Conservation (phyloP, 768 basidiomycete species). For the Panaeolus cyanescens region DNA sequence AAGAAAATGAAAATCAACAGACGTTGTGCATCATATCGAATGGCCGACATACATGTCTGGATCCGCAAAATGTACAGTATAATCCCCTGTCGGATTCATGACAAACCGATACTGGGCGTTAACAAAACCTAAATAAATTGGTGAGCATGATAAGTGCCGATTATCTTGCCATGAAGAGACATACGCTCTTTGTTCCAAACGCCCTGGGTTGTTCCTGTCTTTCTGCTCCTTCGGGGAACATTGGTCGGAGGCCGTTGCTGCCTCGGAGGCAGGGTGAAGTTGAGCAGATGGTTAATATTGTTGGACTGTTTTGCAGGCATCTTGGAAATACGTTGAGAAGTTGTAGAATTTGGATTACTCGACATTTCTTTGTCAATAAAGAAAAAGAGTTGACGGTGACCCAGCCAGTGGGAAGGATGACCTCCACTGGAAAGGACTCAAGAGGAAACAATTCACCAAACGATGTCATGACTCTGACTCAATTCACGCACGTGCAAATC, state of each 20-base stretch:
- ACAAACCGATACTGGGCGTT: constrained; percentile 97
- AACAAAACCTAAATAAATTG: constrained; percentile 67
- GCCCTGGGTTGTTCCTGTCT: constrained; percentile 58
- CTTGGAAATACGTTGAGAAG: constrained; percentile 65
- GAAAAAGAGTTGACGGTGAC: constrained; percentile 30
- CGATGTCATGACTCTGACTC: constrained; percentile 45
- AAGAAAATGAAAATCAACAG: constrained; percentile 5
- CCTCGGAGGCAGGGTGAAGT: constrained; percentile 90
- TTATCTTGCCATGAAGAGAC: constrained; percentile 30
- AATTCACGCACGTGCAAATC: constrained; percentile 34
- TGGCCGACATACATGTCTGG: constrained; percentile 82
- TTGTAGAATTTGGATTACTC: constrained; percentile 32
- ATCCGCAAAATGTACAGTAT: constrained; percentile 95
- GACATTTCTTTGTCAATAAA: constrained; percentile 31
- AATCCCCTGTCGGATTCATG: constrained; percentile 88
- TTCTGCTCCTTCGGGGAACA: constrained; percentile 77
- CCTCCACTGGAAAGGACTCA: constrained; percentile 32
- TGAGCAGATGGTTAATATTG: constrained; percentile 83
- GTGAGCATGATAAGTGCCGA: neutral
- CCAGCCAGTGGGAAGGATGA: constrained; percentile 50
- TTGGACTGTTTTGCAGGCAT: constrained; percentile 65
- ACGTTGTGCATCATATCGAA: constrained; percentile 5
- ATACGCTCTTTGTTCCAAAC: constrained; percentile 92
- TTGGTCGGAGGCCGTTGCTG: constrained; percentile 59
- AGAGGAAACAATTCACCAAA: constrained; percentile 12